phyloP scores from a whole-genome alignment of 805 yeast species.

The Kazachstania viticola region DNA sequence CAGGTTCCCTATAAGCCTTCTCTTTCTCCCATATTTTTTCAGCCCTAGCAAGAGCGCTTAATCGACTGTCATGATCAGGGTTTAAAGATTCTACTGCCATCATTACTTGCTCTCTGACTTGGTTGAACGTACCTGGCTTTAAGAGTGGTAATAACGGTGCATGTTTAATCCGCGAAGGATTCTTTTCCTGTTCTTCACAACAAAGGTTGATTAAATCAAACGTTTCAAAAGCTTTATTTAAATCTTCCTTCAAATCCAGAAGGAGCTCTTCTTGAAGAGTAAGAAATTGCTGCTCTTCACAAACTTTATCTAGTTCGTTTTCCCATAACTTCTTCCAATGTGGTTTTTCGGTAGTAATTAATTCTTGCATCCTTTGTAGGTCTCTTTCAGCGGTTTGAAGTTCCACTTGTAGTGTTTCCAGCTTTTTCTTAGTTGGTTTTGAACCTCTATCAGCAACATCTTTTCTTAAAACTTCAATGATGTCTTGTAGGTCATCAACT shows the following conservation, averaged over 20 bases:
- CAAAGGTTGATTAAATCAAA: conserved; percentile 72
- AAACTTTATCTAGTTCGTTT: conserved; percentile 73
- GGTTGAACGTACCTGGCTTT: conserved; percentile 52
- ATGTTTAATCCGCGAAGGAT: conserved; percentile 31
- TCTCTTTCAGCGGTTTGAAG: conserved; percentile 43
- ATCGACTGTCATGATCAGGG: conserved; percentile 76
- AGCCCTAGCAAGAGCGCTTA: conserved; percentile 83
- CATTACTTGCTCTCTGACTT: conserved; percentile 65
- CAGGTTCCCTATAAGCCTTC: conserved; percentile 40
- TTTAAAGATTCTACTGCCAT: conserved; percentile 65
- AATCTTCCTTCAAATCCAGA: conserved; percentile 67
- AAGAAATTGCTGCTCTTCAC: conserved; percentile 89
- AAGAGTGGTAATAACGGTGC: conserved; percentile 35
- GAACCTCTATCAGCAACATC: conserved; percentile 91
- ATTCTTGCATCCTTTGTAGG: conserved; percentile 44
- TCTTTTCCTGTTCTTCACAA: conserved; percentile 63
- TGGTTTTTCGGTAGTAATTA: conserved; percentile 59
- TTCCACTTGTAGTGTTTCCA: conserved; percentile 55
- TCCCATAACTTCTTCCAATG: conserved; percentile 92
- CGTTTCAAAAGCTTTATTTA: conserved; percentile 71
- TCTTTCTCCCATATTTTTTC: conserved; percentile 71
- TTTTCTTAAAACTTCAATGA: conserved; percentile 76
- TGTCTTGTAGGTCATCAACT: conserved; percentile 86
- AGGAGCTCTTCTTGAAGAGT: conserved; percentile 82
- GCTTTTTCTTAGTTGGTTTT: conserved; percentile 62